Conservation (phyloP, 345 rosid genomes). For the Bruguiera gymnorhiza region DNA sequence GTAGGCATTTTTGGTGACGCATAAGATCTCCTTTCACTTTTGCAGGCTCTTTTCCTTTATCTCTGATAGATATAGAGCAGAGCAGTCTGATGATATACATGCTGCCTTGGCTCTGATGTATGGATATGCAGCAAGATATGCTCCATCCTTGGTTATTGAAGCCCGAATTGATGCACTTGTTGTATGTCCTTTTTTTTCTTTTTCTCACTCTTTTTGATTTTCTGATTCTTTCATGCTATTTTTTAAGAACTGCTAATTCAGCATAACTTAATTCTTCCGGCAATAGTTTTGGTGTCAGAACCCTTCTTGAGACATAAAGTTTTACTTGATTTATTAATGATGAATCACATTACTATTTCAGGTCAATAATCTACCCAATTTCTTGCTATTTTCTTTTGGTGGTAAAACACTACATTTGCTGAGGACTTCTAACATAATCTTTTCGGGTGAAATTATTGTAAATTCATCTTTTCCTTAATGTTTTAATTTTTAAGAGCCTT, state of each 20-base stretch:
- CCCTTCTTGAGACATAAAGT: background rate
- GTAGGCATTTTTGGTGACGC: background rate
- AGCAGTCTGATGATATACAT: conserved; percentile 94
- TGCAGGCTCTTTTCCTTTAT: conserved; percentile 81
- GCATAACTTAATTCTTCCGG: background rate
- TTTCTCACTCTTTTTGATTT: conserved; percentile 13
- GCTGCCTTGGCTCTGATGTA: conserved; percentile 99
- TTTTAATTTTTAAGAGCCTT: too few relatives aligned
- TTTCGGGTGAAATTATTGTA: too few relatives aligned
- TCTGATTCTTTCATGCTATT: conserved; percentile 4
- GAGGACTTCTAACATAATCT: too few relatives aligned
- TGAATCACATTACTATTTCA: background rate
- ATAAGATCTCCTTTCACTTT: conserved; percentile 8
- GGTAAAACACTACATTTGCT: too few relatives aligned
- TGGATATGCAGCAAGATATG: conserved; percentile 99
- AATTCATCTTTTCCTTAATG: too few relatives aligned
- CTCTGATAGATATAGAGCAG: conserved; percentile 66
- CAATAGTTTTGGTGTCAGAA: background rate
- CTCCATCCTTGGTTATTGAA: conserved; percentile 92
- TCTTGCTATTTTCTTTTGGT: too few relatives aligned
- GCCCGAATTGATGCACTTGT: conserved; percentile 97
- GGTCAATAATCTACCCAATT: background rate
- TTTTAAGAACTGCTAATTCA: background rate
- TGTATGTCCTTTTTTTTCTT: conserved; percentile 48
- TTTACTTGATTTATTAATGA: background rate